Base-by-base conservation (phyloP, 371 early-diverging fungal genomes). In the Rhizopus arrhizus region DNA sequence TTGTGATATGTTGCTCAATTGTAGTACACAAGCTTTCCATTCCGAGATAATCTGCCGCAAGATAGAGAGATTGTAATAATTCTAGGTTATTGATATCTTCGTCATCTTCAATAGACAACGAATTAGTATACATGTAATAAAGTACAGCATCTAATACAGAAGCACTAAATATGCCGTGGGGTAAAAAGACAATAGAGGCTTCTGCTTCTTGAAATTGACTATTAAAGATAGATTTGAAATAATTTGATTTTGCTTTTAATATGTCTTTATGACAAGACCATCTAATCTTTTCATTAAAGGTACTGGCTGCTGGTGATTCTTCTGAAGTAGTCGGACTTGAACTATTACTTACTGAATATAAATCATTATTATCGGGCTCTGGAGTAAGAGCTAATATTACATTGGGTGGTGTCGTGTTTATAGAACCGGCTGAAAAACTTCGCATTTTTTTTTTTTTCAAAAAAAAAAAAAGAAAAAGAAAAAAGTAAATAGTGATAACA, bases 241-340 rank as follows among this genome's bases (percentile, higher is more conserved):
- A 78, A 33, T 69, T 65, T 0, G 79, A 75, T 3, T 62, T 58
- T 31, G 65, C 51, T 29, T 70, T 60, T 7, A 78, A 47, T 4
- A 78, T 50, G 35, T 65, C 51, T 66, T 78, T 78, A 60, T 78
- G 72, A 45, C 70, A 68, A 28, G 59, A 45, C 73, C 76, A 73
- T 13, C 58, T 61, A 4, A 47, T 67, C 47, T 64, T 64, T 59
- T 64, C 69, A 56, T 58, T 48, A 16, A 58, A 15, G 41, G 6
- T 29, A 38, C 34, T 13, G 22, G 28, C 43, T 36, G 11, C 59
- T 4, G 50, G 16, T 22, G 63, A 49, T 11, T 41, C 47, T 4
- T 15, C n/a, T 43, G 8, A n/a, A 55, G 42, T 51, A 29, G 53
- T 54, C 36, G 29, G 36, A 32, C 12, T 43, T 10, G 36, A 12